These are phyloP conservation scores for Candida tunisiensis DNA, from an alignment of 1,139 yeast genomes.

Conservation along the genomic window DNA sequence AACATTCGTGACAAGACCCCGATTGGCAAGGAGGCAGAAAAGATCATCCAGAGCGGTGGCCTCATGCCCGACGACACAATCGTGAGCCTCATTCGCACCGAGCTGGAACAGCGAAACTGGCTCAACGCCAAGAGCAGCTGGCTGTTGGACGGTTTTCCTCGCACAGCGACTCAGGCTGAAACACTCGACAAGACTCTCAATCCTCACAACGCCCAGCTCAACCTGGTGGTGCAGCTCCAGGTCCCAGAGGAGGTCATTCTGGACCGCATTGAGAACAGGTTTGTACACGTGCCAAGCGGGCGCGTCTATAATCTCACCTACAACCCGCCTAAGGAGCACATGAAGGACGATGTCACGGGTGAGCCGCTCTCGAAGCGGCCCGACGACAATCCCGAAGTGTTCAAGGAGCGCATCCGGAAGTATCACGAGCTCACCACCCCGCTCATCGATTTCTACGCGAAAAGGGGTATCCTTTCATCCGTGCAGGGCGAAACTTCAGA, in stretches of 20 bases:
- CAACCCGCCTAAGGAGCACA: slow-evolving; percentile 75
- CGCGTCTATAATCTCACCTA: slow-evolving; percentile 73
- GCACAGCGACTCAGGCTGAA: slow-evolving; percentile 59
- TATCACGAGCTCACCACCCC: slow-evolving; percentile 48
- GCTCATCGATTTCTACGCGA: slow-evolving; percentile 40
- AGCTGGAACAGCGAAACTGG: slow-evolving; percentile 30
- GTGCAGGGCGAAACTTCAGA: slow-evolving; percentile 74
- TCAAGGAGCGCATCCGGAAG: slow-evolving; percentile 45
- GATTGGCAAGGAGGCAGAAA: slow-evolving; percentile 42
- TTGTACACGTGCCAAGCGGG: slow-evolving; percentile 75
- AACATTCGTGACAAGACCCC: slow-evolving; percentile 41
- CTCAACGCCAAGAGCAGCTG: slow-evolving; percentile 34
- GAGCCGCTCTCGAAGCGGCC: slow-evolving; percentile 64
- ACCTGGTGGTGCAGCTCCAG: slow-evolving; percentile 64
- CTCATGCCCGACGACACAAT: slow-evolving; percentile 61
- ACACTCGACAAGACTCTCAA: slow-evolving; percentile 33
- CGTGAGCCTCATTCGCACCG: slow-evolving; percentile 37
- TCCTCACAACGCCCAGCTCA: slow-evolving; percentile 27
- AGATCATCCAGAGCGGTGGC: slow-evolving; percentile 41
- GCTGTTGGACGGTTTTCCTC: slow-evolving; percentile 85
- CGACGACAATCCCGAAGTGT: slow-evolving; percentile 64
- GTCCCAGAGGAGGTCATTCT: slow-evolving; percentile 71
- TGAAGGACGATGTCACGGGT: slow-evolving; percentile 76
- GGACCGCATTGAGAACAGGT: slow-evolving; percentile 68
- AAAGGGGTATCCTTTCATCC: slow-evolving; percentile 33